A percentile compares a stretch with the other conserved stretches of the same genome.
Conservation (phyloP, 305 asterid species). For the Rubia peregrina region DNA sequence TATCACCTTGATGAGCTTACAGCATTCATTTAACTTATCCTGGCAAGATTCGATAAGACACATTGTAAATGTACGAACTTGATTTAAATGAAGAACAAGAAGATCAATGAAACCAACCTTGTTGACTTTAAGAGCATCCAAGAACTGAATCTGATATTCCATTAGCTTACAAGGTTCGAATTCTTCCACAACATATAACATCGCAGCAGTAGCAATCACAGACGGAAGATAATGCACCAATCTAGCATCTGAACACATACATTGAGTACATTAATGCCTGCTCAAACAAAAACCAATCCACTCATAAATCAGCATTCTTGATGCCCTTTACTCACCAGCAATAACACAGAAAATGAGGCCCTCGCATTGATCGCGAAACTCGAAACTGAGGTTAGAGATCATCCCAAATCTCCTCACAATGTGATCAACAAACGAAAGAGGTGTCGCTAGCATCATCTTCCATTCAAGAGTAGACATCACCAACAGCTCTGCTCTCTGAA, state of each 20-base stretch:
- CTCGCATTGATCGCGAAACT: slow-evolving; percentile 55
- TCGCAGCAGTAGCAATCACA: slow-evolving; percentile 70
- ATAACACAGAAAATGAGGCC: slow-evolving; percentile 45
- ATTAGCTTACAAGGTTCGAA: slow-evolving; percentile 33
- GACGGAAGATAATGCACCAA: slow-evolving; percentile 57
- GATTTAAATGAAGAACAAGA: background rate
- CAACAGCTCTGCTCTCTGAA: slow-evolving; percentile 86
- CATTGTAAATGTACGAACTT: background rate
- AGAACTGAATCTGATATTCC: slow-evolving; percentile 42
- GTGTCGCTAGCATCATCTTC: slow-evolving; percentile 82
- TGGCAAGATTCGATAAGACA: slow-evolving; percentile 20
- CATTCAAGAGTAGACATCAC: slow-evolving; percentile 68
- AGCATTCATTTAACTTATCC: slow-evolving; percentile 56
- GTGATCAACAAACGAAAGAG: slow-evolving; percentile 71
- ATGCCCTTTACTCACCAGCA: slow-evolving; percentile 48
- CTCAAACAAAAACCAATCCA: background rate
- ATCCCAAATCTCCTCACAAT: slow-evolving; percentile 62
- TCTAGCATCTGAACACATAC: slow-evolving; percentile 51
- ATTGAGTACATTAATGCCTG: background rate
- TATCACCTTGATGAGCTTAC: slow-evolving; percentile 42
- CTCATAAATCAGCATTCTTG: background rate
- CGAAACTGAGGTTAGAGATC: slow-evolving; percentile 42
- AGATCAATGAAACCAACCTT: slow-evolving; percentile 39
- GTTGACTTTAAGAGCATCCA: slow-evolving; percentile 41
- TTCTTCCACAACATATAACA: slow-evolving; percentile 47